Conservation (phyloP, 441 rosid genomes). For the Eruca vesicaria region DNA sequence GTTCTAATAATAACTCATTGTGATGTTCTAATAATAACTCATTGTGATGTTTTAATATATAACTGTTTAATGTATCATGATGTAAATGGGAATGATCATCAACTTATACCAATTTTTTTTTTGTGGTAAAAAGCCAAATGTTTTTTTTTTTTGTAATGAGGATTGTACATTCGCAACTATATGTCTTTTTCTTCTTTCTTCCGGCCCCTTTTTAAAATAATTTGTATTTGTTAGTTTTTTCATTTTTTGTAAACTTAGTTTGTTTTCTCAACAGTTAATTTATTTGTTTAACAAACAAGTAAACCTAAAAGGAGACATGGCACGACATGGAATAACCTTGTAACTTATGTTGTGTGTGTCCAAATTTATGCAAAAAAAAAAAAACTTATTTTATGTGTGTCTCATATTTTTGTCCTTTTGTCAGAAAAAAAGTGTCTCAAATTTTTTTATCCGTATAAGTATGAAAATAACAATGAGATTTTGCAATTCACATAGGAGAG, state of each 20-base stretch:
- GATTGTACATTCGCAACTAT: not conserved
- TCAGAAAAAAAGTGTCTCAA: no score
- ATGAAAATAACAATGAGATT: conserved; percentile 2
- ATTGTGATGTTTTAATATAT: not conserved
- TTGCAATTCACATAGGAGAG: not conserved
- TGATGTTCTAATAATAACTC: not conserved
- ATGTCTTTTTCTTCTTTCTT: no score
- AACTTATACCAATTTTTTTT: not conserved
- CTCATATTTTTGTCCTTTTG: no score
- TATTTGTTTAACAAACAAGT: no score
- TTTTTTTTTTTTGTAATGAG: not conserved
- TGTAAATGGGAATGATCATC: not conserved
- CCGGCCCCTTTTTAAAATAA: no score
- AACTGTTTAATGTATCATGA: not conserved
- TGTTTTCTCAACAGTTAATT: no score
- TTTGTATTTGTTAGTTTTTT: no score
- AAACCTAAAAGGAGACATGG: not conserved
- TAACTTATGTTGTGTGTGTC: no score
- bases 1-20: not conserved
- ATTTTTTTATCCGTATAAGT: not conserved
- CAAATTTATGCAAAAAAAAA: no score
- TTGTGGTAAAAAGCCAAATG: no score
- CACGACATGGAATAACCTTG: not conserved
- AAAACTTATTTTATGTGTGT: no score
- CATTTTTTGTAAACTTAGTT: no score